Base-by-base conservation (phyloP, 1,284 basidiomycete species). In the Marasmius sp. region DNA sequence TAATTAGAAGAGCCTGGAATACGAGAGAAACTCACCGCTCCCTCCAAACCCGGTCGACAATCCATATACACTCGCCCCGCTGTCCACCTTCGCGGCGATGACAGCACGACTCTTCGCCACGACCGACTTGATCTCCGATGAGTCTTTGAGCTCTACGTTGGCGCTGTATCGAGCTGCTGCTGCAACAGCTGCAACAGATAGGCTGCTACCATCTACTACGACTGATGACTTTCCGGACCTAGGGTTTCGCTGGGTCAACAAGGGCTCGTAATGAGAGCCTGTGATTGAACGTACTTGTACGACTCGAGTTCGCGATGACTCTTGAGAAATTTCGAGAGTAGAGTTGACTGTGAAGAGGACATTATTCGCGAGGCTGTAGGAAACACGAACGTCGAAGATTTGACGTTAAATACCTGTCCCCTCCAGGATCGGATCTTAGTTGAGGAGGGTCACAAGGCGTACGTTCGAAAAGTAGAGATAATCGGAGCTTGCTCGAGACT, bases 41-140 rank as follows among this genome's bases (percentile, higher is more conserved):
- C 91, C 91, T 51, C 92, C 91, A 69, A 91, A 93, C 52, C 92
- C 92, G n/a, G 92, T 93, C 50, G 88, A 89, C 47, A 93, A 87
- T 39, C 92, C 92, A 67, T 93, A 94, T 41, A 94, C 83, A 67
- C 88, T 91, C 60, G 84, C 82, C 18, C 86, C 85, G 7, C 83
- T 78, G 22, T 84, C 81, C 51, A 94, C 83, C 72, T 92, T 91
- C 67, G 81, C 77, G 37, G 82, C 77, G 54, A 94, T 86, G 59
- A 87, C 84, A 56, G 79, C 74, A 48, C 88, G 84, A 68, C 87
- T 86, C 66, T 82, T 82, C 14, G 78, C 73, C 52, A 92, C 79
- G 36, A 81, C 84, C 9, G 78, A 75, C 64, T 77, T 79, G 63
- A 84, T 72, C 14, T 73, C 70, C 5, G 80, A 70, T 11, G 83